A percentile compares a stretch with the other conserved stretches of the same genome.
These are phyloP conservation scores for Ophiosphaerella korrae DNA, from an alignment of 2,329 filamentous ascomycete species.

Conservation along the genomic window DNA sequence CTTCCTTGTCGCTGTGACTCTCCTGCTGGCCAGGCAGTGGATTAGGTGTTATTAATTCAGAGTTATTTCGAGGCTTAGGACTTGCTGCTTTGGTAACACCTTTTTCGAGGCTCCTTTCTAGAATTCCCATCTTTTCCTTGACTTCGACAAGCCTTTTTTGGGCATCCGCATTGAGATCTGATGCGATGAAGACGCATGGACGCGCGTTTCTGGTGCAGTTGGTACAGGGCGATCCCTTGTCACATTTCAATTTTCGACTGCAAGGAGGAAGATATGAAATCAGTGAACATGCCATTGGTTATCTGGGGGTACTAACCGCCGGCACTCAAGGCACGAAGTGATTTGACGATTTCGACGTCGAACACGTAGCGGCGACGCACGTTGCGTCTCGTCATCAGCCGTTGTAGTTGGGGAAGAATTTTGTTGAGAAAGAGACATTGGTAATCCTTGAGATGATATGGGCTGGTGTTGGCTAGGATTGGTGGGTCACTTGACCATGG, in stretches of 20 bases:
- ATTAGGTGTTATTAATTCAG: conserved; percentile 4
- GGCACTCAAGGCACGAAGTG: conserved; percentile 50
- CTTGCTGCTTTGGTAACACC: conserved; percentile 62
- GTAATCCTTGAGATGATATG: no score
- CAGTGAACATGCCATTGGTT: neutral
- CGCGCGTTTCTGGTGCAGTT: conserved; percentile 64
- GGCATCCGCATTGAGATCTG: conserved; percentile 70
- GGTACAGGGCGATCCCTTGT: conserved; percentile 72
- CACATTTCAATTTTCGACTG: conserved; percentile 74
- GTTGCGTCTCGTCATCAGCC: conserved; percentile 22
- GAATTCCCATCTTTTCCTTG: conserved; percentile 76
- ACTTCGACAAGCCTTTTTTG: conserved; percentile 75
- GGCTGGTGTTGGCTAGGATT: neutral
- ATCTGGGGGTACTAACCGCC: conserved; percentile 50
- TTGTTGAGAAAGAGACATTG: no score
- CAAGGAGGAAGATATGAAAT: neutral
- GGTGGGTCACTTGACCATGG: neutral
- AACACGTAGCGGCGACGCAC: conserved; percentile 32
- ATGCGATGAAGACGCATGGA: conserved; percentile 67
- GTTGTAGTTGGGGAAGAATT: conserved; percentile 1
- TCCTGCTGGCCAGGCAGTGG: conserved; percentile 47
- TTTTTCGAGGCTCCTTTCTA: conserved; percentile 72
- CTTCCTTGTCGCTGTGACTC: conserved; percentile 62
- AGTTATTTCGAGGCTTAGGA: conserved; percentile 5
- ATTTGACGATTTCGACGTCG: conserved; percentile 47